These are phyloP conservation scores for Cystobasidiopsis lactophilus DNA, from an alignment of 768 basidiomycete species.

Conservation along the genomic window DNA sequence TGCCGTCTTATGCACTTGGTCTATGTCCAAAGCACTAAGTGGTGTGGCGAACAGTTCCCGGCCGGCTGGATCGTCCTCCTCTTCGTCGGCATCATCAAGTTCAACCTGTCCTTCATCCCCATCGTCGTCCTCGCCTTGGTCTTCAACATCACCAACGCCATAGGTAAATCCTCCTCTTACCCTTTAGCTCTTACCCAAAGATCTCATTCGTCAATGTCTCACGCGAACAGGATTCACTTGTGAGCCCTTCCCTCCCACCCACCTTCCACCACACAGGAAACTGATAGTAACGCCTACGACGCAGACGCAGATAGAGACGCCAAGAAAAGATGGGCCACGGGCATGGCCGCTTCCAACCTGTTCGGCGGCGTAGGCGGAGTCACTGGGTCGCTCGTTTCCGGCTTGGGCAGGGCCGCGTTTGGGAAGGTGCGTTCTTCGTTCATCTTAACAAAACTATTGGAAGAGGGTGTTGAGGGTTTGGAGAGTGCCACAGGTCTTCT, in stretches of 20 bases:
- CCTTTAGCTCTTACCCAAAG: slow-evolving; percentile 1
- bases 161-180: slow-evolving; percentile 41
- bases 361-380: slow-evolving; percentile 53
- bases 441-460: no score
- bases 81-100: slow-evolving; percentile 69
- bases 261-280: no score
- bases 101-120: slow-evolving; percentile 60
- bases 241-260: no score
- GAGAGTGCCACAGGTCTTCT: no score
- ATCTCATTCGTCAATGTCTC: no score
- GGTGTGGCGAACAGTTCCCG: slow-evolving; percentile 54
- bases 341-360: slow-evolving; percentile 47
- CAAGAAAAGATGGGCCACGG: slow-evolving; percentile 71
- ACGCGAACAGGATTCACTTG: no score
- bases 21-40: not conserved
- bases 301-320: slow-evolving; percentile 60
- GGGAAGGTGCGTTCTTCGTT: slow-evolving; percentile 49
- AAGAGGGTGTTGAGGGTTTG: no score
- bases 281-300: slow-evolving; percentile 17
- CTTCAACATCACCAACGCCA: slow-evolving; percentile 86
- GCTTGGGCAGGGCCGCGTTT: slow-evolving; percentile 60
- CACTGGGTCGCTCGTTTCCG: slow-evolving; percentile 60
- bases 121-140: slow-evolving; percentile 83
- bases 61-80: slow-evolving; percentile 66
- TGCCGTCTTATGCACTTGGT: not conserved